Evolutionary conservation across 2,329 filamentous ascomycete species (phyloP), one percentile per base, ranked within the genome.

Genomic region (Torrubiellomyces zombiae): DNA sequence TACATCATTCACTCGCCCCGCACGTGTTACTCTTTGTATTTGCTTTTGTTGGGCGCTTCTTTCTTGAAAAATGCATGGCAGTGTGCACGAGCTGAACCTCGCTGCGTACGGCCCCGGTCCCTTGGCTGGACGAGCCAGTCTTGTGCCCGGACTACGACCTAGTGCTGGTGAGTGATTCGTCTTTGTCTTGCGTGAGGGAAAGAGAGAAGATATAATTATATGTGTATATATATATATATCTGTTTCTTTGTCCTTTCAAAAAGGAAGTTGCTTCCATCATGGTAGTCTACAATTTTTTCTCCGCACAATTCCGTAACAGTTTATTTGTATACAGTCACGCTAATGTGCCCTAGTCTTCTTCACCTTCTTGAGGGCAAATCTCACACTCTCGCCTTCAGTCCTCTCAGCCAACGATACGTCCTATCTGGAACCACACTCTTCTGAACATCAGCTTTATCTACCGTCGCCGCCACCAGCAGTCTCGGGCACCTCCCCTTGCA

Each of bases 331-430:
- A 16, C 22, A n/a, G n/a, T 11, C 28, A 28, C 28, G 19, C 30
- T 22, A 30, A 24, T 28, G 21, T 28, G 34, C 26, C 12, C 20
- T 26, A 89, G 80, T 79, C 14, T 89, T 89, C 57, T 76, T 89
- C 51, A 76, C 72, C 28, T 86, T 81, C 38, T 63, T 89, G 10
- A 72, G 78, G 37, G 77, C 77, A 34, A 89, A 89, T 43, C 66
- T 89, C 28, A 73, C 75, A 38, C 70, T 86, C 29, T 63, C 60
- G 25, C 56, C 58, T 22, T 71, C 60, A 32, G 55, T 69, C 28
- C 51, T 75, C 34, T 67, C 72, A 21, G 74, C 75, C 24, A 62
- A 68, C 31, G 75, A 66, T 32, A 79, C 76, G 14, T 74, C 75
- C 12, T 61, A 67, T 39, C 55, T 74, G 43, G 55, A 65, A 49